Percentiles rank a stretch among this genome's conserved stretches.
Conservation (phyloP, 2,329 filamentous ascomycete species). For the Pseudogymnoascus sp. region DNA sequence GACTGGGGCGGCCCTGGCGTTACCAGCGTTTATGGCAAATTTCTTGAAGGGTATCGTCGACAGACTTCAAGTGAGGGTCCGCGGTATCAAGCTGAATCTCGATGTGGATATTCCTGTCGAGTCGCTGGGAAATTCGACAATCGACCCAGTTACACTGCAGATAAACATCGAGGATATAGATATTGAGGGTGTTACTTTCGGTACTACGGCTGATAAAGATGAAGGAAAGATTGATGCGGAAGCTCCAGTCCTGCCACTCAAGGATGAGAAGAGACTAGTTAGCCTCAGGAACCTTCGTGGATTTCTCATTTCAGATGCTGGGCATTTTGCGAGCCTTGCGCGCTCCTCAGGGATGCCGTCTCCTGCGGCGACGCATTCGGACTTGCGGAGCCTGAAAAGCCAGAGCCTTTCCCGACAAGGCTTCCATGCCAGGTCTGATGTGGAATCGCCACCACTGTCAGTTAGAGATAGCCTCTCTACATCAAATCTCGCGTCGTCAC, state of each 20-base stretch:
- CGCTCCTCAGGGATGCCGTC: slow-evolving; percentile 54
- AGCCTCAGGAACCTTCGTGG: slow-evolving; percentile 58
- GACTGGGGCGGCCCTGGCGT: slow-evolving; percentile 62
- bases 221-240: slow-evolving; percentile 5
- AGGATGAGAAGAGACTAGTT: slow-evolving; percentile 60
- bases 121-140: slow-evolving; percentile 23
- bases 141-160: slow-evolving; percentile 56
- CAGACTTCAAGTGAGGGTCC: slow-evolving; percentile 60
- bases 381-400: slow-evolving; percentile 16
- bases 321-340: slow-evolving; percentile 55
- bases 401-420: not conserved
- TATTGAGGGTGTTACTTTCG: slow-evolving; percentile 57
- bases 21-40: slow-evolving; percentile 64
- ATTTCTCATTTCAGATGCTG: slow-evolving; percentile 60
- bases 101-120: slow-evolving; percentile 54
- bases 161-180: slow-evolving; percentile 58
- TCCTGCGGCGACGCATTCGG: slow-evolving; percentile 45
- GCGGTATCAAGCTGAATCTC: slow-evolving; percentile 58
- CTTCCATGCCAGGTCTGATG: not conserved
- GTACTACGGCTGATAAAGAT: slow-evolving; percentile 26
- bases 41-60: slow-evolving; percentile 71
- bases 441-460: slow-evolving; percentile 1
- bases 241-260: slow-evolving; percentile 33
- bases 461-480: not conserved
- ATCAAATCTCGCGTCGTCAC: not conserved